A percentile compares a stretch with the other conserved stretches of the same genome.
These are phyloP conservation scores for Backusella australiensis DNA, from an alignment of 192 early-diverging fungal genomes.

Conservation along the genomic window DNA sequence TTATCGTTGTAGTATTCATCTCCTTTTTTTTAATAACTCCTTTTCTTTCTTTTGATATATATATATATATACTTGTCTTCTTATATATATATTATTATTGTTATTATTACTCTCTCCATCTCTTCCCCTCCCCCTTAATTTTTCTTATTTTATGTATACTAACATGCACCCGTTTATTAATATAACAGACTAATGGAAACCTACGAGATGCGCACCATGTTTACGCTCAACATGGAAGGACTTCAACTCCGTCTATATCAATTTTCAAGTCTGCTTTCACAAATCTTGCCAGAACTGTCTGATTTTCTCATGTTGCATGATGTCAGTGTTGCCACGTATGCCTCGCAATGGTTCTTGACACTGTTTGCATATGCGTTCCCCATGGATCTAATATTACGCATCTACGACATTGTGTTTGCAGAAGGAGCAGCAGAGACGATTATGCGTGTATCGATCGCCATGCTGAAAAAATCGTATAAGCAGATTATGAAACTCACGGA, in stretches of 20 bases:
- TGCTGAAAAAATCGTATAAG: conserved; percentile 79
- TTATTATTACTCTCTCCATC: not conserved
- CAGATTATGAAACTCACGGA: conserved; percentile 53
- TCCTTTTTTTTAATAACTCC: not conserved
- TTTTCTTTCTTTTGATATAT: too few relatives aligned
- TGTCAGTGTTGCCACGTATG: conserved; percentile 86
- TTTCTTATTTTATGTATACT: conserved; percentile 8
- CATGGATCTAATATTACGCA: conserved; percentile 81
- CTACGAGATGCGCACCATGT: conserved; percentile 90
- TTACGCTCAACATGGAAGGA: conserved; percentile 91
- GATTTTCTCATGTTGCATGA: conserved; percentile 73
- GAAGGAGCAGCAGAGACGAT: conserved; percentile 90
- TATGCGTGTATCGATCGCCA: conserved; percentile 82
- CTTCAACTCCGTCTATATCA: conserved; percentile 89
- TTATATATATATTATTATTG: not conserved
- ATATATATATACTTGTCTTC: not conserved
- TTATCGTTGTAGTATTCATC: not conserved
- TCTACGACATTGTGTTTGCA: conserved; percentile 88
- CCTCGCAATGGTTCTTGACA: conserved; percentile 92
- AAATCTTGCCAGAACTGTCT: conserved; percentile 73
- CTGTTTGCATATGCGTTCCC: conserved; percentile 97
- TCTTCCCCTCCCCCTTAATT: not conserved
- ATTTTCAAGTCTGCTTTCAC: conserved; percentile 73
- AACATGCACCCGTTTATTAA: not conserved
- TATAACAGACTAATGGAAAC: conserved; percentile 77